Conservation (phyloP, 2,329 filamentous ascomycete genomes). For the Venturia carpophila region DNA sequence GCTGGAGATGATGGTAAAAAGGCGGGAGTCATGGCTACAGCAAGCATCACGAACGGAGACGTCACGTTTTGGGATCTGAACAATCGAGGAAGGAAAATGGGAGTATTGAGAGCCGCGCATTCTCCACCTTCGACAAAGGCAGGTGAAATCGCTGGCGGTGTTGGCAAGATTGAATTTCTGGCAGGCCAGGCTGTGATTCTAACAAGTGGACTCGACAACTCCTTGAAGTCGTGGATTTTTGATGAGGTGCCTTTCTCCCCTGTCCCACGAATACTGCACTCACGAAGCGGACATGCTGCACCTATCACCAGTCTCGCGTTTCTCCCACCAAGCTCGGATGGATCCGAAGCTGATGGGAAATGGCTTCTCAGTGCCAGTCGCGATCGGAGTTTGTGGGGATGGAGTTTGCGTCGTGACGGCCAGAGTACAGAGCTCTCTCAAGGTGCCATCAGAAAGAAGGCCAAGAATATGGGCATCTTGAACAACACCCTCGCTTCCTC, state of each 20-base stretch:
- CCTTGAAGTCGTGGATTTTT: conserved; percentile 92
- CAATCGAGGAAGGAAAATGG: conserved; percentile 74
- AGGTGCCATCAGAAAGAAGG: conserved; percentile 77
- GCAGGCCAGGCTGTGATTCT: conserved; percentile 81
- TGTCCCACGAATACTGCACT: conserved; percentile 75
- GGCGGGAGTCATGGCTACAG: conserved; percentile 89
- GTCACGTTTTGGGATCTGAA: conserved; percentile 96
- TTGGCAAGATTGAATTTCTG: conserved; percentile 84
- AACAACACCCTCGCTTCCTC: conserved; percentile 49
- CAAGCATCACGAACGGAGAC: conserved; percentile 70
- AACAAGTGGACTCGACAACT: conserved; percentile 87
- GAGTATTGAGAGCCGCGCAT: conserved; percentile 80
- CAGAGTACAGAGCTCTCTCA: conserved; percentile 93
- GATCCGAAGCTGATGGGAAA: conserved; percentile 79
- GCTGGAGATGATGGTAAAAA: conserved; percentile 77
- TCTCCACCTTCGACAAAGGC: conserved; percentile 56
- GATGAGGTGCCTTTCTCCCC: conserved; percentile 86
- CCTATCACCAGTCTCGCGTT: conserved; percentile 78
- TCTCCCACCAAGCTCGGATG: conserved; percentile 80
- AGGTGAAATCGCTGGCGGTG: conserved; percentile 58
- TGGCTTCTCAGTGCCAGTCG: conserved; percentile 86
- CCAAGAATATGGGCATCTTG: conserved; percentile 75
- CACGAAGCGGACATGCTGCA: conserved; percentile 79
- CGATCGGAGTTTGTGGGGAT: conserved; percentile 91
- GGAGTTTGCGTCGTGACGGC: conserved; percentile 88